Conservation (phyloP, 2,329 filamentous ascomycete species). For the Fusarium hainanense region DNA sequence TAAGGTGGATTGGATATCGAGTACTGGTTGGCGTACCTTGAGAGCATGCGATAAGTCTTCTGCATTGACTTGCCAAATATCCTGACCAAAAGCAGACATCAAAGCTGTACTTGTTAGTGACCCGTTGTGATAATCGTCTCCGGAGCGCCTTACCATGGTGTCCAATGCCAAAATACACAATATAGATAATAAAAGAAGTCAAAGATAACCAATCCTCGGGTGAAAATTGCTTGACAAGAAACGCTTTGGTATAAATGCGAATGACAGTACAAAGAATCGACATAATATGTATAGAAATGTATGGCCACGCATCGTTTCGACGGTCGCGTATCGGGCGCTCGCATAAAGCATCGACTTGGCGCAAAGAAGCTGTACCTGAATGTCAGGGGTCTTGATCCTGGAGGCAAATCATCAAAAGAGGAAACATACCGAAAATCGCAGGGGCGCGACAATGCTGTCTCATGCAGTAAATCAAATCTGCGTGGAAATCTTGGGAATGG, state of each 20-base stretch:
- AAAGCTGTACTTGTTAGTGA: not conserved
- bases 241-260: slow-evolving; percentile 13
- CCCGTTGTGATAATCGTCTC: not conserved
- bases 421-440: not conserved
- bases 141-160: not conserved
- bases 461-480: not conserved
- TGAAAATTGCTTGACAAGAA: slow-evolving; percentile 7
- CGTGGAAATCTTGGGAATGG: not conserved
- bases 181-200: not conserved
- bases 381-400: not conserved
- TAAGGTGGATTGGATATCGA: fast-evolving
- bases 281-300: slow-evolving; percentile 10
- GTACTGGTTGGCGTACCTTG: not conserved
- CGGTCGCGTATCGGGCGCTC: slow-evolving; percentile 14
- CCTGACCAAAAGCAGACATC: slow-evolving; percentile 18
- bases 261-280: slow-evolving; percentile 10
- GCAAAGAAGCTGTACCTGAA: not conserved
- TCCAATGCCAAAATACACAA: slow-evolving; percentile 12
- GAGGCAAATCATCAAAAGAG: not conserved
- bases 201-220: slow-evolving; percentile 12
- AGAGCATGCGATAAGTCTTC: slow-evolving; percentile 4
- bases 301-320: slow-evolving; percentile 13
- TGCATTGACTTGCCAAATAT: slow-evolving; percentile 2
- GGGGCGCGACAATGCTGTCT: not conserved
- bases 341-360: slow-evolving; percentile 3